Conservation (phyloP, 2,329 filamentous ascomycete genomes). For the Parastagonospora nodorum region DNA sequence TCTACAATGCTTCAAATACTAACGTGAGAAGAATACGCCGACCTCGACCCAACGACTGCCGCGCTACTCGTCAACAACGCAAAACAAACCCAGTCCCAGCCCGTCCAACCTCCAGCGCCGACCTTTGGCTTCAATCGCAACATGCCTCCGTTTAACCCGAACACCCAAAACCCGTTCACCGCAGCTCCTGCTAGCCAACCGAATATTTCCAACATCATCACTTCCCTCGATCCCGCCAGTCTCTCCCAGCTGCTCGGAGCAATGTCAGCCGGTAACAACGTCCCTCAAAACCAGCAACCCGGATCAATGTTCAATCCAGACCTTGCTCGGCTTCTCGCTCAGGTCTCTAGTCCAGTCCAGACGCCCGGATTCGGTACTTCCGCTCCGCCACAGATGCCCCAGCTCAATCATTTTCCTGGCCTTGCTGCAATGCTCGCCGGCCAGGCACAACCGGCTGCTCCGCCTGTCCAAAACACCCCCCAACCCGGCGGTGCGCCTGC, state of each 20-base stretch:
- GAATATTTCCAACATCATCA: constrained; percentile 69
- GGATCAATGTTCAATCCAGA: constrained; percentile 41
- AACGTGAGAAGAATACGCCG: constrained; percentile 69
- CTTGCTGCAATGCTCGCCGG: constrained; percentile 37
- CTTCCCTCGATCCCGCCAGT: constrained; percentile 69
- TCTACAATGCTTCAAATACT: constrained; percentile 11
- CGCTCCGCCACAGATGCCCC: constrained; percentile 25
- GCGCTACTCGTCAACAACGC: constrained; percentile 79
- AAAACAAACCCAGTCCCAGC: constrained; percentile 56
- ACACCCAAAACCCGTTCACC: constrained; percentile 42
- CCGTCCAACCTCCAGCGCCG: constrained; percentile 40
- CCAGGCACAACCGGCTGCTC: constrained; percentile 28
- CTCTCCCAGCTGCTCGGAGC: constrained; percentile 73
- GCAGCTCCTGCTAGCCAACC: constrained; percentile 34
- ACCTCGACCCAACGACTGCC: constrained; percentile 77
- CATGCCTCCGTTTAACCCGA: constrained; percentile 40
- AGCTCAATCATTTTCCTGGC: constrained; percentile 37
- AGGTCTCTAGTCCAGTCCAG: constrained; percentile 34
- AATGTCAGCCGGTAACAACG: constrained; percentile 49
- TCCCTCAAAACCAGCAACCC: constrained; percentile 48
- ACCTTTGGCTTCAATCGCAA: constrained; percentile 35
- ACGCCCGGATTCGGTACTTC: constrained; percentile 26
- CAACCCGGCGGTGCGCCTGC: constrained; percentile 32
- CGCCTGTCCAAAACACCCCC: constrained; percentile 38
- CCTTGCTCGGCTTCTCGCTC: constrained; percentile 46